phyloP scores from a whole-genome alignment of 1,284 basidiomycete species.

The Heliocybe sulcata region DNA sequence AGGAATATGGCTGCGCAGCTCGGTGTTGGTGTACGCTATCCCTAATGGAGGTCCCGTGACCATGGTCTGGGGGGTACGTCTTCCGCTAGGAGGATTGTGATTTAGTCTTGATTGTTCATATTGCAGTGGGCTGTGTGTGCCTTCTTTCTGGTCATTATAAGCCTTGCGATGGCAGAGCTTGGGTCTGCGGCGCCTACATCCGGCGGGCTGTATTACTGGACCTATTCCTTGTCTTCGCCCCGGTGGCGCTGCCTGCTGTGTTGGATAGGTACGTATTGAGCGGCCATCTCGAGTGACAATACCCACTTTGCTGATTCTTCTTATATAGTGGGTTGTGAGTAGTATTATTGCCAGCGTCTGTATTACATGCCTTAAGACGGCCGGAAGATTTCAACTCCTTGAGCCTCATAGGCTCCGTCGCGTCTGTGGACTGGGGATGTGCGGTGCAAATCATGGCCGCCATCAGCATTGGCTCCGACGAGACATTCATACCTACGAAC shows the following conservation, averaged over 20 bases:
- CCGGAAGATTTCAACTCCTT: conserved; percentile 34
- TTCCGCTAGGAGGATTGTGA: no score
- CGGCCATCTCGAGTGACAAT: neutral
- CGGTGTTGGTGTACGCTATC: conserved; percentile 32
- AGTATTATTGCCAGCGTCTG: neutral
- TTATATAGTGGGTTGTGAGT: neutral
- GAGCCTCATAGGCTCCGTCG: conserved; percentile 28
- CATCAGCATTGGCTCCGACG: conserved; percentile 23
- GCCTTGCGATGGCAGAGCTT: conserved; percentile 25
- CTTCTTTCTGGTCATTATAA: conserved; percentile 19
- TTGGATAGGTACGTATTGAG: conserved; percentile 22
- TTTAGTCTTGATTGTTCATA: no score
- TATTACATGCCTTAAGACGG: neutral
- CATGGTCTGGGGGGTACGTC: conserved; percentile 41
- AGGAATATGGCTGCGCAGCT: conserved; percentile 16
- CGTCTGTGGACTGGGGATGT: conserved; percentile 36
- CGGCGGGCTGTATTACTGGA: conserved; percentile 34
- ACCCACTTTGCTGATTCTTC: neutral
- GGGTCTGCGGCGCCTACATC: conserved; percentile 25
- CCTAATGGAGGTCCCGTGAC: conserved; percentile 37
- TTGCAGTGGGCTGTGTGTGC: conserved; percentile 21
- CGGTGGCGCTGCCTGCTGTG: conserved; percentile 25
- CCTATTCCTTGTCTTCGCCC: conserved; percentile 26
- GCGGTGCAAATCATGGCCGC: conserved; percentile 31
- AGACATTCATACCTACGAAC: conserved; percentile 20